A percentile compares a stretch with the other conserved stretches of the same genome.
Evolutionary conservation across 179 eudicot genomes (phyloP).

Genomic region (Beta macrorhiza): DNA sequence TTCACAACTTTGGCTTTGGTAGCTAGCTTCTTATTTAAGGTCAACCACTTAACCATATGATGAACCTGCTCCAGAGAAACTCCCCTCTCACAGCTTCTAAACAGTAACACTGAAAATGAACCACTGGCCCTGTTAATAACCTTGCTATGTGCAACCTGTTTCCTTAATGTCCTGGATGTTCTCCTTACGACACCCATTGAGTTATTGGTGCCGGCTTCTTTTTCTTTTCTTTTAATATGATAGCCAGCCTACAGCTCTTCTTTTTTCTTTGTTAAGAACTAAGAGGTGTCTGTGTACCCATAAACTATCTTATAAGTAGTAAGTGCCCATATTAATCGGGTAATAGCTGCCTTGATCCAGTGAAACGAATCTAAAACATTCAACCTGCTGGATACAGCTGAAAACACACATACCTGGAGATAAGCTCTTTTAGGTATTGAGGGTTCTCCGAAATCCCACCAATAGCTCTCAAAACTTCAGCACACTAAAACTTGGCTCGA

Average conservation of each 20-base stretch:
- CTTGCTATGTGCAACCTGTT: background rate
- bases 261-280: too few relatives aligned
- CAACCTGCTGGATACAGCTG: background rate
- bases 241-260: too few relatives aligned
- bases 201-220: too few relatives aligned
- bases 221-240: too few relatives aligned
- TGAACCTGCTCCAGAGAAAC: background rate
- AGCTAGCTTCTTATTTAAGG: background rate
- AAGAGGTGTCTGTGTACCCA: too few relatives aligned
- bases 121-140: background rate
- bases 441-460: background rate
- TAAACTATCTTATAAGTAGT: too few relatives aligned
- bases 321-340: too few relatives aligned
- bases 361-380: background rate
- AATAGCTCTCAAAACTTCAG: too few relatives aligned
- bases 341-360: background rate
- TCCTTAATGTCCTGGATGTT: background rate
- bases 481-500: background rate
- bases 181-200: background rate
- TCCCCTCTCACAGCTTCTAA: background rate
- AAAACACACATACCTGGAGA: too few relatives aligned
- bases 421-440: background rate
- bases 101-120: background rate
- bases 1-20: background rate
- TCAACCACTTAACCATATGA: background rate